phyloP scores from a whole-genome alignment of 306 rosid genomes.

The Hippophae tibetana region DNA sequence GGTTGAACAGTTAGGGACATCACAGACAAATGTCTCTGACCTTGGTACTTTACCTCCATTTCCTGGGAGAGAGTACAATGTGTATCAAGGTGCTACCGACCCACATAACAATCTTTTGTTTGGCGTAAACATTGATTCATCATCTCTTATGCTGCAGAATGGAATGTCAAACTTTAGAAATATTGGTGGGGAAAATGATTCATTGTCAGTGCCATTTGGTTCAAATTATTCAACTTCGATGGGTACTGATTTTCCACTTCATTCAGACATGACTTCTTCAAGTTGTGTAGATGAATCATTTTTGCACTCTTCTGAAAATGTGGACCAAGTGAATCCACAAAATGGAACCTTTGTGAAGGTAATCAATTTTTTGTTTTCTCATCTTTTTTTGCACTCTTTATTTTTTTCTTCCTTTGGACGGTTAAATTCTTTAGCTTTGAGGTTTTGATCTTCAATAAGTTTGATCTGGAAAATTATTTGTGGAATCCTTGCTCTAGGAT shows the following conservation, averaged over 20 bases:
- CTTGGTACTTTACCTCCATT: slow-evolving; percentile 68
- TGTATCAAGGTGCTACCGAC: slow-evolving; percentile 60
- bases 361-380: background rate
- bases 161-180: slow-evolving; percentile 56
- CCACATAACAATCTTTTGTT: slow-evolving; percentile 72
- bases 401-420: background rate
- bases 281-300: slow-evolving; percentile 59
- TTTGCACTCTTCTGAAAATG: slow-evolving; percentile 53
- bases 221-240: slow-evolving; percentile 47
- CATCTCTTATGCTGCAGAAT: slow-evolving; percentile 64
- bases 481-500: too few species aligned
- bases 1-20: slow-evolving; percentile 43
- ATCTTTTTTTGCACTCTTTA: background rate
- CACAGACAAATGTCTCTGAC: slow-evolving; percentile 36
- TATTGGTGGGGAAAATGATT: slow-evolving; percentile 33
- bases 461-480: too few species aligned
- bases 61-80: slow-evolving; percentile 74
- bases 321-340: slow-evolving; percentile 51
- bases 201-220: slow-evolving; percentile 43
- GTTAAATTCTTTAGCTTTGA: background rate
- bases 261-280: slow-evolving; percentile 45
- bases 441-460: background rate
- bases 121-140: slow-evolving; percentile 77
- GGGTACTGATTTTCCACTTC: slow-evolving; percentile 45
- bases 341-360: slow-evolving; percentile 81